Percentiles rank a stretch among this genome's conserved stretches.
phyloP scores from a whole-genome alignment of 2,329 filamentous ascomycete genomes.

The Neofusicoccum cordaticola region DNA sequence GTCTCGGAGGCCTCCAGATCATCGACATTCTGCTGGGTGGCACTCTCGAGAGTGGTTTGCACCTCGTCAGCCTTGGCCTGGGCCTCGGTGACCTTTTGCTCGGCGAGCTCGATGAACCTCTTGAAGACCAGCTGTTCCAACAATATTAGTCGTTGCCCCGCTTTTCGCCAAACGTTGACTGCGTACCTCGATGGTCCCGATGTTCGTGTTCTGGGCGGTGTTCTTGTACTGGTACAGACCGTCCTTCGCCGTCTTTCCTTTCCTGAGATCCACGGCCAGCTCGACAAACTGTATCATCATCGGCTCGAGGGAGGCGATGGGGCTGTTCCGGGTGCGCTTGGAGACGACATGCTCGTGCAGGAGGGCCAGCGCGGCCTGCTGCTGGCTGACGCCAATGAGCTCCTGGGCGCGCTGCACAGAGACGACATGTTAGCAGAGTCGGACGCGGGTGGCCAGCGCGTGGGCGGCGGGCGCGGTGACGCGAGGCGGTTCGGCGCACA shows the following conservation, averaged over 20 bases:
- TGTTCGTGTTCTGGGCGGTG: constrained; percentile 98
- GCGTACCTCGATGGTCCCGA: constrained; percentile 88
- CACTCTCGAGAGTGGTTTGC: constrained; percentile 79
- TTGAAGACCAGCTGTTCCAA: constrained; percentile 70
- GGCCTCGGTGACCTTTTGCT: constrained; percentile 91
- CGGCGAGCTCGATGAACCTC: constrained; percentile 95
- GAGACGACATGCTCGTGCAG: constrained; percentile 99
- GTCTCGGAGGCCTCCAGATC: constrained; percentile 97
- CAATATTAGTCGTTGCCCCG: constrained; percentile 6
- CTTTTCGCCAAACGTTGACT: background rate
- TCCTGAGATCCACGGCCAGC: constrained; percentile 93
- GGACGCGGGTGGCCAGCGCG: constrained; percentile 1
- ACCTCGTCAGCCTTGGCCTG: constrained; percentile 96
- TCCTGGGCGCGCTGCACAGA: constrained; percentile 75
- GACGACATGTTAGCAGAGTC: constrained; percentile 13
- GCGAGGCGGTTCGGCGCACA: constrained; percentile 14
- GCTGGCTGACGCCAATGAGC: constrained; percentile 96
- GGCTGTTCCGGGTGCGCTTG: constrained; percentile 95
- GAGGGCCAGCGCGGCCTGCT: constrained; percentile 84
- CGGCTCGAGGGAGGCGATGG: constrained; percentile 92
- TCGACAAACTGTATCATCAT: constrained; percentile 98
- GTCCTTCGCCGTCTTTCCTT: constrained; percentile 98
- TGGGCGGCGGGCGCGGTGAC: constrained; percentile 22
- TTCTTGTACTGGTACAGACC: constrained; percentile 99
- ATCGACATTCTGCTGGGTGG: constrained; percentile 73